phyloP scores from a whole-genome alignment of 257 asterid genomes.

The Dorcoceras hygrometricum region DNA sequence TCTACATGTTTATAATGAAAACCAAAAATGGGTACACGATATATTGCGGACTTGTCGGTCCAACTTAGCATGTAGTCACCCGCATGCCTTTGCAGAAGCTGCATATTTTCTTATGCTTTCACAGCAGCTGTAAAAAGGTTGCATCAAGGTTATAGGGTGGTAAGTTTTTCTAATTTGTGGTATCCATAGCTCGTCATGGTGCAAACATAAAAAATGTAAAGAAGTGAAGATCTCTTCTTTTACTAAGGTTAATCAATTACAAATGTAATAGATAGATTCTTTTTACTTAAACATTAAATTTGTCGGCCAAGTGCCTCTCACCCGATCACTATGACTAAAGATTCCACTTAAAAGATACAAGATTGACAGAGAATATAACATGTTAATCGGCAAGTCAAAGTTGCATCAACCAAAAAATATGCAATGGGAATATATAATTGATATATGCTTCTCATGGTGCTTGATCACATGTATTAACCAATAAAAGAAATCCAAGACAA shows the following conservation, averaged over 20 bases:
- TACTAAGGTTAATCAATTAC: background rate
- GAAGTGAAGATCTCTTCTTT: background rate
- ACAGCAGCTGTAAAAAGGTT: background rate
- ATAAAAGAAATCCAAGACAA: background rate
- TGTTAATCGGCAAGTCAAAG: background rate
- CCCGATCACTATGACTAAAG: background rate
- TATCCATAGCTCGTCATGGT: background rate
- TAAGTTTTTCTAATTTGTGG: background rate
- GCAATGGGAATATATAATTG: background rate
- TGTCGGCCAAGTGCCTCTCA: background rate
- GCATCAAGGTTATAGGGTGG: background rate
- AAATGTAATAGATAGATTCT: background rate
- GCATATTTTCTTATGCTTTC: background rate
- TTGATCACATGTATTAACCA: background rate
- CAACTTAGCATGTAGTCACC: background rate
- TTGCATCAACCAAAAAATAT: background rate
- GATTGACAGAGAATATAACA: background rate
- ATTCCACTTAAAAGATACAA: background rate
- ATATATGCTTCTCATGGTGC: background rate
- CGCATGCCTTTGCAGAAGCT: background rate
- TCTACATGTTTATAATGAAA: background rate
- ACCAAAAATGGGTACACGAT: background rate
- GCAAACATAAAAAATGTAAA: background rate
- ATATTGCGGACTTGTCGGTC: background rate
- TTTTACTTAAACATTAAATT: background rate